Percentiles rank a stretch among this genome's conserved stretches.
These are phyloP conservation scores for Xerophyta viscosa DNA, from an alignment of 106 monocot species.

Conservation along the genomic window DNA sequence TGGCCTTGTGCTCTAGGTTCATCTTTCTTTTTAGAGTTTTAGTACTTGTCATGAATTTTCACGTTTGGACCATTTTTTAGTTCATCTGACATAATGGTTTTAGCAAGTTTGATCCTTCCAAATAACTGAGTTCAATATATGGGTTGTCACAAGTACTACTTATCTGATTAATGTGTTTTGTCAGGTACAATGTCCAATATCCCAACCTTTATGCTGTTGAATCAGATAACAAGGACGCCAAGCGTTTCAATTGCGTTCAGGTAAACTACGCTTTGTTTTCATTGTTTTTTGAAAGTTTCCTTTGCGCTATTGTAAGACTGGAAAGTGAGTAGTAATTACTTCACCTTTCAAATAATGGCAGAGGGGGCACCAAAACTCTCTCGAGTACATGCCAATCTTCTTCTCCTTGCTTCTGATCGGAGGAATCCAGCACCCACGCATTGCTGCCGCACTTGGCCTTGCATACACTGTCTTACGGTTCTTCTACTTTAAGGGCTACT, in stretches of 20 bases:
- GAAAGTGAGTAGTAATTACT: background rate
- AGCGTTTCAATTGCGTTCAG: conserved; percentile 93
- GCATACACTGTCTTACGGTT: conserved; percentile 58
- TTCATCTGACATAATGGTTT: too few relatives aligned
- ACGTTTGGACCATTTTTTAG: too few relatives aligned
- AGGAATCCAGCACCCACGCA: conserved; percentile 58
- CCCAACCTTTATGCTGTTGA: conserved; percentile 71
- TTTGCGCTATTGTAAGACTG: background rate
- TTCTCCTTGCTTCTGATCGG: conserved; percentile 54
- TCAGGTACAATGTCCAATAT: conserved; percentile 86
- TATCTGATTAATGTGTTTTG: background rate
- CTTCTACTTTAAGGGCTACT: conserved; percentile 95
- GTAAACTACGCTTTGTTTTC: conserved; percentile 9
- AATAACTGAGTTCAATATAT: too few relatives aligned
- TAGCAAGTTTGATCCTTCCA: background rate
- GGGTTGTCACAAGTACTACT: background rate
- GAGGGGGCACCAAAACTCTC: conserved; percentile 96
- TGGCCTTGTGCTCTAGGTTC: too few relatives aligned
- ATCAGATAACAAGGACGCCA: conserved; percentile 92
- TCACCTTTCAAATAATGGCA: conserved; percentile 1
- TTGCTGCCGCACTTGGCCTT: conserved; percentile 44
- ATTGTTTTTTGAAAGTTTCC: background rate
- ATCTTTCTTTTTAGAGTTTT: too few relatives aligned
- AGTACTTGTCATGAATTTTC: too few relatives aligned
- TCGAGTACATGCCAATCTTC: conserved; percentile 84